phyloP scores from a whole-genome alignment of 345 rosid species.

The Capsella bursapastoris region DNA sequence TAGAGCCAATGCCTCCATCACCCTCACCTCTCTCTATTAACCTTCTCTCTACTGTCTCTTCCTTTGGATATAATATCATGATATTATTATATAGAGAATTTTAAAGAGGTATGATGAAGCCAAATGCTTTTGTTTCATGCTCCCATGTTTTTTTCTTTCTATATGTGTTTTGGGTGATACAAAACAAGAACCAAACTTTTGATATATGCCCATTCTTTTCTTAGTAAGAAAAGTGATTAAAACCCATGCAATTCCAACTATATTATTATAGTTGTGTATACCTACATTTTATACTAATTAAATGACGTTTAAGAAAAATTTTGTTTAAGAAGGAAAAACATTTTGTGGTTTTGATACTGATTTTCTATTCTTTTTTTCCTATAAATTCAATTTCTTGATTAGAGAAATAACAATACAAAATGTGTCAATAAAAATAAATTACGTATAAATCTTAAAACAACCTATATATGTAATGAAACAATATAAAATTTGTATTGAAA shows the following conservation, averaged over 20 bases:
- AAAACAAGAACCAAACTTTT: slow-evolving; percentile 1
- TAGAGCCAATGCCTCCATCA: slow-evolving; percentile 34
- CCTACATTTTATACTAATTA: not conserved
- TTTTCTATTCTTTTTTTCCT: not conserved
- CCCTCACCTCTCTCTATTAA: slow-evolving; percentile 36
- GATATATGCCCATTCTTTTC: not conserved
- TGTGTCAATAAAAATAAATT: no score
- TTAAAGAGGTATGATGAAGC: slow-evolving; percentile 11
- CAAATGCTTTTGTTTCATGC: slow-evolving; percentile 13
- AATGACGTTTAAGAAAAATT: not conserved
- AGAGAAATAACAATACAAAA: not conserved
- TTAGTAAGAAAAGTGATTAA: not conserved
- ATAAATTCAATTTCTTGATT: not conserved
- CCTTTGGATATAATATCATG: not conserved
- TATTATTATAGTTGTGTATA: not conserved
- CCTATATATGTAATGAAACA: not conserved
- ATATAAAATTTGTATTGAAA: not conserved
- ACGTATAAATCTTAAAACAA: not conserved
- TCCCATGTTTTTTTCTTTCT: slow-evolving; percentile 5
- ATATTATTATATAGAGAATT: slow-evolving; percentile 1
- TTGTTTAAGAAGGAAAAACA: not conserved
- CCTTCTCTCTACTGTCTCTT: slow-evolving; percentile 21
- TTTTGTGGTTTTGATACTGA: not conserved
- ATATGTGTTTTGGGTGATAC: slow-evolving; percentile 2
- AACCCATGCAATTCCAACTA: not conserved